phyloP scores from a whole-genome alignment of 768 basidiomycete species.

The Kwoniella newhampshirensis region DNA sequence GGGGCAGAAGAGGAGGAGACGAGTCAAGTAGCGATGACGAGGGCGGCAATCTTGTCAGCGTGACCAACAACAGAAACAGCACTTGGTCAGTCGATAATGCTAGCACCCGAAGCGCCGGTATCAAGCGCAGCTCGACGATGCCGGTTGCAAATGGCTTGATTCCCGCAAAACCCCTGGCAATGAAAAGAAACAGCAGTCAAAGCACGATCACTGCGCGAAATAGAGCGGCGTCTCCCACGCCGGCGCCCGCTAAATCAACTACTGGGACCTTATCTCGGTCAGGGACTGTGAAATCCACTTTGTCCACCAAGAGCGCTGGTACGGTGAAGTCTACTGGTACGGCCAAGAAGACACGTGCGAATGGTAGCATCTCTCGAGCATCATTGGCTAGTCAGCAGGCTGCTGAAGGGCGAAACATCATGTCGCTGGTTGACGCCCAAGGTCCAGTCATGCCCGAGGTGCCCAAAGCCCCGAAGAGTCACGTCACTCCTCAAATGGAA shows the following conservation, averaged over 20 bases:
- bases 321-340: conserved; percentile 35
- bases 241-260: conserved; percentile 6
- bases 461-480: conserved; percentile 50
- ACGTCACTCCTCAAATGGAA: conserved; percentile 48
- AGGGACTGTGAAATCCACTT: conserved; percentile 32
- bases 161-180: conserved; percentile 36
- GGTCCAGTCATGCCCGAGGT: conserved; percentile 49
- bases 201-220: conserved; percentile 43
- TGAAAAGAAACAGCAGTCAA: conserved; percentile 36
- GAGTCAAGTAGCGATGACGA: conserved; percentile 45
- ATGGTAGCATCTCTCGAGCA: conserved; percentile 33
- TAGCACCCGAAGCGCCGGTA: neutral
- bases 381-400: conserved; percentile 22
- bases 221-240: conserved; percentile 18
- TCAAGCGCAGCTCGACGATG: conserved; percentile 36
- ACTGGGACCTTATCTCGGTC: conserved; percentile 17
- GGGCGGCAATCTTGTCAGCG: conserved; percentile 37
- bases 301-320: conserved; percentile 27
- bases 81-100: conserved; percentile 45
- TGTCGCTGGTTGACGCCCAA: conserved; percentile 38
- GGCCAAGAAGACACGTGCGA: conserved; percentile 27
- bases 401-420: conserved; percentile 38
- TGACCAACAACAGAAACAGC: conserved; percentile 45
- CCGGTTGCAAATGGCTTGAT: conserved; percentile 48
- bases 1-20: conserved; percentile 30